Evolutionary conservation across 257 asterid species (phyloP), one percentile per base, ranked within the genome.

Genomic region (Solanum stenotomum): DNA sequence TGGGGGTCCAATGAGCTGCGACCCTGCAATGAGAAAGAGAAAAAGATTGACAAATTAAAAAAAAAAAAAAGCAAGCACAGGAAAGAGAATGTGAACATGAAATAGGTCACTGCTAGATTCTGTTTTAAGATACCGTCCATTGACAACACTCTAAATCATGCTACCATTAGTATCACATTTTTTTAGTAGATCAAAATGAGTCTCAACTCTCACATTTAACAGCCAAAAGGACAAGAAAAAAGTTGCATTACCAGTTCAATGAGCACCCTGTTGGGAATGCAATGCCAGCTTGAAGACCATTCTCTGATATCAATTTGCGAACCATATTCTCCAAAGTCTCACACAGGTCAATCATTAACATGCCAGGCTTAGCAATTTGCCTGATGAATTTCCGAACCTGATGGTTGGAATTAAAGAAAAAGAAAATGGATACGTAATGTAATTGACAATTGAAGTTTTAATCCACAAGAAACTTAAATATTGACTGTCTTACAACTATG

Each of bases 1-100:
- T 97, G 89, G 99, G 99, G 52, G 99, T 97, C 98, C 99, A 97
- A 88, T 97, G 99, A 81, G 99, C 99, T 84, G 99, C 99, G 84
- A 97, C 99, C 99, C 99, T 97, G 93, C 87, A 88, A 74, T 56
- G 65, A 71, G 63, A 75, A 79, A 79, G 33, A 86, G 46, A 68
- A 44, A 85, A 37, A 86, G 65, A 81, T 63, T 49, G 65, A 81
- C 31, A 52, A 46, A 61, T 22, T 65, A 59, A 12, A 3, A 11
- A 42, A 46, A 56, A 56, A 25, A 44, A 33, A 85, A 83, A 84
- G 23, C 44, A 16, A 52, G 23, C 52, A 86, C 85, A 27, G 7
- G 16, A 42, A 81, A 44, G 68, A 13, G 67, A 46, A 81, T 81
- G 85, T 4, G 35, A 29, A 10, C 6, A 81, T 46, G 68, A 29